Percentiles rank a stretch among this genome's conserved stretches.
Conservation (phyloP, 1,139 yeast genomes). For the Geotrichum candidum region DNA sequence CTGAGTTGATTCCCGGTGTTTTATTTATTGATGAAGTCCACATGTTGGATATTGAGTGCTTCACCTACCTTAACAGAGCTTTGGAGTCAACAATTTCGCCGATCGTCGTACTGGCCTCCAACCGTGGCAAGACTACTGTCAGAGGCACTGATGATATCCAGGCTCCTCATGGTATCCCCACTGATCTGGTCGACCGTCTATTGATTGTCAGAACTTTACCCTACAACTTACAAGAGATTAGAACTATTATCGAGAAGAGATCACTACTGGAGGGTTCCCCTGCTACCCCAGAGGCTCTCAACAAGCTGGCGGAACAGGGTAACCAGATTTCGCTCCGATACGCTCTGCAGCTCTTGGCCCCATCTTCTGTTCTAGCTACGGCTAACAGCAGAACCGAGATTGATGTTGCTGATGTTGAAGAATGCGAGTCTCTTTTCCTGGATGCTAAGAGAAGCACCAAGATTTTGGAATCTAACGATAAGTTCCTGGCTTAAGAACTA, state of each 20-base stretch:
- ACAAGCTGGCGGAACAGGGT: conserved; percentile 66
- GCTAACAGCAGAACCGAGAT: conserved; percentile 71
- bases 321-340: conserved; percentile 76
- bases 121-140: conserved; percentile 86
- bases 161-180: conserved; percentile 96
- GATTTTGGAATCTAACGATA: conserved; percentile 48
- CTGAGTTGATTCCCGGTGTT: conserved; percentile 97
- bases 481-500: conserved; percentile 26
- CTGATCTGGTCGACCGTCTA: conserved; percentile 86
- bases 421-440: conserved; percentile 76
- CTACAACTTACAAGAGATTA: conserved; percentile 75
- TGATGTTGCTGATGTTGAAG: conserved; percentile 67
- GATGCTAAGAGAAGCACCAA: conserved; percentile 84
- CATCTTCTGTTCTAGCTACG: conserved; percentile 77
- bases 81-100: conserved; percentile 91
- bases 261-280: conserved; percentile 68
- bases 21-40: conserved; percentile 95
- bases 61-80: conserved; percentile 90
- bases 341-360: conserved; percentile 83
- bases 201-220: conserved; percentile 89
- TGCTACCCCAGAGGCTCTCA: conserved; percentile 61
- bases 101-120: conserved; percentile 88
- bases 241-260: conserved; percentile 74
- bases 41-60: conserved; percentile 94
- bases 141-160: conserved; percentile 85